These are phyloP conservation scores for Cucurbita maxima DNA, from an alignment of 306 rosid genomes.

Conservation along the genomic window DNA sequence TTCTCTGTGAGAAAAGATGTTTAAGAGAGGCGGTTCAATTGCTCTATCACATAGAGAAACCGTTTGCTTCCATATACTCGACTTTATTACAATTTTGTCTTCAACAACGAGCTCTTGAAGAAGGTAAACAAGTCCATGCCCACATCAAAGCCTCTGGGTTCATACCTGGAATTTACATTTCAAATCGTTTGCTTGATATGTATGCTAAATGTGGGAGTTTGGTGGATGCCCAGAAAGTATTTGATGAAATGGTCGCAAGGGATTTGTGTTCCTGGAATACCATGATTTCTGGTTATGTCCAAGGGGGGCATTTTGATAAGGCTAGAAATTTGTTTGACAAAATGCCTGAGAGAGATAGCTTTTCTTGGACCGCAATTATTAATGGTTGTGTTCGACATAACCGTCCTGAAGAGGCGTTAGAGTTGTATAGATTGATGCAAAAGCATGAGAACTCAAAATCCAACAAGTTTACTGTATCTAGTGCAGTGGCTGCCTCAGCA, in stretches of 20 bases:
- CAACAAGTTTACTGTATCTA: constrained; percentile 33
- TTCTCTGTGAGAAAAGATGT: constrained; percentile 29
- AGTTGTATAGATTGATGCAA: constrained; percentile 44
- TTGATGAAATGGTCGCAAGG: constrained; percentile 38
- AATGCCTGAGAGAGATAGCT: constrained; percentile 50
- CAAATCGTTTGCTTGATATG: constrained; percentile 32
- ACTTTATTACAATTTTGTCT: constrained; percentile 28
- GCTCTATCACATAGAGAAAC: constrained; percentile 14
- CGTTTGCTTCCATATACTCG: constrained; percentile 33
- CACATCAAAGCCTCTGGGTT: constrained; percentile 43
- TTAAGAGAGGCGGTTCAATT: constrained; percentile 38
- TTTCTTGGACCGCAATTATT: constrained; percentile 47
- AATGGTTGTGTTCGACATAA: constrained; percentile 33
- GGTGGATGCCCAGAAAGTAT: constrained; percentile 32
- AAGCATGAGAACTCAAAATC: constrained; percentile 22
- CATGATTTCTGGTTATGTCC: constrained; percentile 45
- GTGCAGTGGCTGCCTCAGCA: constrained; percentile 47
- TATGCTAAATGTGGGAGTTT: constrained; percentile 47
- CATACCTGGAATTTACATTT: constrained; percentile 26
- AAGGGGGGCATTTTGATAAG: constrained; percentile 22
- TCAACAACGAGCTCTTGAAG: constrained; percentile 37
- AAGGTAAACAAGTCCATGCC: constrained; percentile 35
- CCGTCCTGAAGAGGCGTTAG: constrained; percentile 34
- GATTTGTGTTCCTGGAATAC: constrained; percentile 71
- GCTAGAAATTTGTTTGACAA: constrained; percentile 46